A percentile compares a stretch with the other conserved stretches of the same genome.
These are phyloP conservation scores for Mortierella antarctica DNA, from an alignment of 192 early-diverging fungal species.

Conservation along the genomic window DNA sequence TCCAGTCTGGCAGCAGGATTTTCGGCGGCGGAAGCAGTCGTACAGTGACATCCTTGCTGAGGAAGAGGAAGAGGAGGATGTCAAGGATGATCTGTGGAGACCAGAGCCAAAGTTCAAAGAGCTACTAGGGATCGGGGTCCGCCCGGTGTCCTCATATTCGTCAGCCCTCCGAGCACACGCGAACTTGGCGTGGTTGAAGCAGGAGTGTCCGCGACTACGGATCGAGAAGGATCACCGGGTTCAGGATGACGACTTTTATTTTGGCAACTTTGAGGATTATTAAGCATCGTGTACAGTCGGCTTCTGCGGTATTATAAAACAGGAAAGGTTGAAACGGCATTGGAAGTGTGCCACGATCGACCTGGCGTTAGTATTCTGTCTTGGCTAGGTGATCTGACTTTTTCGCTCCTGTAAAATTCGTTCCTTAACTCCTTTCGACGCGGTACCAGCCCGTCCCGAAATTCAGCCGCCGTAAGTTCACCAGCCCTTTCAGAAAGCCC, in stretches of 20 bases:
- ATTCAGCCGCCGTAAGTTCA: constrained; percentile 7
- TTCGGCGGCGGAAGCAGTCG: not conserved
- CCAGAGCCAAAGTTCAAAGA: constrained; percentile 11
- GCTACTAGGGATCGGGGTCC: constrained; percentile 5
- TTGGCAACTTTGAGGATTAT: constrained; percentile 3
- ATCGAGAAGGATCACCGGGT: not conserved
- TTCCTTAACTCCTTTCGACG: no score
- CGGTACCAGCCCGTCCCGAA: constrained; percentile 38
- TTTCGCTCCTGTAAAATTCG: no score
- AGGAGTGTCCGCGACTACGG: not conserved
- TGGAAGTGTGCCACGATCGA: no score
- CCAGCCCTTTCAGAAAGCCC: constrained; percentile 7
- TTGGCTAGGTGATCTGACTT: no score
- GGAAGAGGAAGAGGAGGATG: not conserved
- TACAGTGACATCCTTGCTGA: not conserved
- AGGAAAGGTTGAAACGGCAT: no score
- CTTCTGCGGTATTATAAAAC: no score
- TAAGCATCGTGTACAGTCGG: not conserved
- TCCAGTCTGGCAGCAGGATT: not conserved
- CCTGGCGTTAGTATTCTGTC: no score
- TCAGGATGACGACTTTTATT: not conserved
- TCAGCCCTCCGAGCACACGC: not conserved
- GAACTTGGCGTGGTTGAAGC: constrained; percentile 8
- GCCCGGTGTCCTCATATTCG: not conserved
- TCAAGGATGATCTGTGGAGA: not conserved